Evolutionary conservation across 768 basidiomycete species (phyloP).

Genomic region (Fomitopsis serialis): DNA sequence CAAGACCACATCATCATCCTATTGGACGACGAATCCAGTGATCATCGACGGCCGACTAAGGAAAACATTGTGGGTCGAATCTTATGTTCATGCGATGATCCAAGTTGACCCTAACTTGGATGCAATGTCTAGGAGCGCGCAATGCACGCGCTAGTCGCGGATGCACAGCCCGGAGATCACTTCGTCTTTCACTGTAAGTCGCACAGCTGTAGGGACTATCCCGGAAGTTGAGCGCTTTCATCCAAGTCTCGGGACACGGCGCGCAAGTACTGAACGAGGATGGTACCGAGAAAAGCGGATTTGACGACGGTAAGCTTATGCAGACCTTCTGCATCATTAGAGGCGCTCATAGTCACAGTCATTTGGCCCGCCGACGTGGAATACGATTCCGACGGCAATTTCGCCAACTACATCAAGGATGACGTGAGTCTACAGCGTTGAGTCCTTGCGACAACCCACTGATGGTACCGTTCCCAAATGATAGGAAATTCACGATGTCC

Average conservation of each 20-base stretch:
- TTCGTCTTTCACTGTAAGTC: constrained; percentile 56
- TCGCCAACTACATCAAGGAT: constrained; percentile 19
- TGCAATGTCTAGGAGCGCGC: constrained; percentile 23
- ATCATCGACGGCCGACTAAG: constrained; percentile 33
- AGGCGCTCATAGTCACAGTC: constrained; percentile 6
- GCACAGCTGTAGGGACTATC: neutral
- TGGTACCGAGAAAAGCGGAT: constrained; percentile 42
- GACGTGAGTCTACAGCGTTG: constrained; percentile 12
- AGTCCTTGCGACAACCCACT: neutral
- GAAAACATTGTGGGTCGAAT: constrained; percentile 36
- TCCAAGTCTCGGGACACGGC: constrained; percentile 47
- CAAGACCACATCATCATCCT: constrained; percentile 37
- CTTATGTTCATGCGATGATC: neutral
- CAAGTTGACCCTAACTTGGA: constrained; percentile 20
- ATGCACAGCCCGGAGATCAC: constrained; percentile 40
- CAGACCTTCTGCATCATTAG: neutral
- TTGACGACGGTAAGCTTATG: constrained; percentile 42
- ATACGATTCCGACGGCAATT: constrained; percentile 5
- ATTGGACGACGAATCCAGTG: constrained; percentile 27
- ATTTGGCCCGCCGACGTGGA: constrained; percentile 17
- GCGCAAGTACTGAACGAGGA: constrained; percentile 37
- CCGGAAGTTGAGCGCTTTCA: neutral
- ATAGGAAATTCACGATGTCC: constrained; percentile 17
- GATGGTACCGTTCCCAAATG: neutral
- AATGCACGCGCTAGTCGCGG: constrained; percentile 38